Evolutionary conservation across 345 rosid genomes (phyloP), one percentile per base, ranked within the genome.

Genomic region (Chamaenerion angustifolium): DNA sequence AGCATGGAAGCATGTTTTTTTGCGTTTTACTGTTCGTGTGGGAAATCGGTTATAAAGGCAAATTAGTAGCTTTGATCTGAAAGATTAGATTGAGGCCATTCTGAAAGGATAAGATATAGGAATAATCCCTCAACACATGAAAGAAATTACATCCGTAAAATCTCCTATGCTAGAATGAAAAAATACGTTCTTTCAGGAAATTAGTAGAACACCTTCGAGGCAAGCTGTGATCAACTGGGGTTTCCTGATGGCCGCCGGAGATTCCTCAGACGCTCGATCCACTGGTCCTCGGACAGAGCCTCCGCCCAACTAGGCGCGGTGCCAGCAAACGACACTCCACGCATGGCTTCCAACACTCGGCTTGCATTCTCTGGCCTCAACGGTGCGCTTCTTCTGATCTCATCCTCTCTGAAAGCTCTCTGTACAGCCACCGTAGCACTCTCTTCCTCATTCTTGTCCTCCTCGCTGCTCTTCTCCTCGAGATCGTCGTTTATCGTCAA

Each of bases 301-400:
- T 65, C 69, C 13, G 73, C 77, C 96, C 98, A 87, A 51, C 72
- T 85, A 52, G 98, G 98, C 64, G 82, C 78, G 1, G 53, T 61
- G 16, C 92, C 86, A 9, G 68, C 63, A n/a, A 83, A 81, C 11
- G 94, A 72, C 16, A 83, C 70, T 42, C 85, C 80, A 0, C 95
- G 83, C 95, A 86, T 90, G 10, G 93, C 93, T 42, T 86, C 95
- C 83, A 74, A 69, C 25, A 87, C 82, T 54, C 89, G 68, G 54
- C 48, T 44, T 11, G 87, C 83, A 48, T 69, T 69, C 66, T 84
- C 96, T 16, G 52, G 57, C 56, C 72, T 42, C 66, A 90, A 53
- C 60, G 93, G 85, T 55, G 92, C 85, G 46, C 71, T 75, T 56
- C 98, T 63, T 11, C 95, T 68, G 47, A 65, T 66, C 65, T 90